Conservation (phyloP, 257 asterid species). For the Solanum clarkiae region DNA sequence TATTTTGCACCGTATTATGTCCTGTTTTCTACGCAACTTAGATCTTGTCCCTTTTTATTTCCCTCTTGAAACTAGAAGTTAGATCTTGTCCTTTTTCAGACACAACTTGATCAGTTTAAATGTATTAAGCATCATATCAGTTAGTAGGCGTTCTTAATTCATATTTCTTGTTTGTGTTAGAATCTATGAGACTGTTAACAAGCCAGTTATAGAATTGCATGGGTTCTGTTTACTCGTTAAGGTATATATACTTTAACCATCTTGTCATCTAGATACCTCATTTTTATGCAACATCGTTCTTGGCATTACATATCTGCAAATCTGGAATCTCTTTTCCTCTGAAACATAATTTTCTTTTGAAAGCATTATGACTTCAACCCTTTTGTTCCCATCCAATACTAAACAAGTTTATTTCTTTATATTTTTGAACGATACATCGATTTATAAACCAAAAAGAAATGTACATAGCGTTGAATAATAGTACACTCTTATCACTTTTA, state of each 20-base stretch:
- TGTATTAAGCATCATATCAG: neutral
- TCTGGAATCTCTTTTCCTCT: neutral
- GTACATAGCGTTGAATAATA: neutral
- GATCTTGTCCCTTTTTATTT: neutral
- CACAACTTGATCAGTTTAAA: neutral
- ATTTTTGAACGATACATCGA: neutral
- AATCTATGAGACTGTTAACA: neutral
- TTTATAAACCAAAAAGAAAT: neutral
- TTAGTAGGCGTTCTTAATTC: neutral
- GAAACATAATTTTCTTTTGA: neutral
- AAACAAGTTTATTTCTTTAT: neutral
- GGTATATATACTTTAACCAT: neutral
- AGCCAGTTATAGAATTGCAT: neutral
- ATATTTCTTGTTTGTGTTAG: neutral
- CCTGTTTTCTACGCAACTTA: neutral
- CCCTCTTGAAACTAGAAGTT: neutral
- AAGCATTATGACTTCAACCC: neutral
- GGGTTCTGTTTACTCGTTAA: neutral
- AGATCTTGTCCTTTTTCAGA: neutral
- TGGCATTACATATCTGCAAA: neutral
- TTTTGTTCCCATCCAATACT: neutral
- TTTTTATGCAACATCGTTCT: neutral
- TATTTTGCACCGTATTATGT: neutral
- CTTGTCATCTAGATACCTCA: neutral
- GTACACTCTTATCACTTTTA: neutral